Evolutionary conservation across 345 rosid genomes (phyloP).

Genomic region (Sisymbrium irio): DNA sequence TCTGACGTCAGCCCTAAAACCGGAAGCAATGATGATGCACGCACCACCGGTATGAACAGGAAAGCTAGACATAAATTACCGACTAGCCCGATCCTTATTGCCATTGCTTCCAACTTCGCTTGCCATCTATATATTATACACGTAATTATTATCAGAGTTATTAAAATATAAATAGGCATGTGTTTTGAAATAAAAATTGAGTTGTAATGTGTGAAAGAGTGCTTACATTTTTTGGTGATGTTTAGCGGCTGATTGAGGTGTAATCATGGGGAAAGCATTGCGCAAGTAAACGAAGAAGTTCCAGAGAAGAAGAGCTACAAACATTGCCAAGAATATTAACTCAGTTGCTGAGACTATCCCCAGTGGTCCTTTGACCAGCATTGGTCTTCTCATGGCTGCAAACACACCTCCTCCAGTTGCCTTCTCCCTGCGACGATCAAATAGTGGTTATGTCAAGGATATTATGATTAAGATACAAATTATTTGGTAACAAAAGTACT

Average conservation of each 20-base stretch:
- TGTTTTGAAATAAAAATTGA: not conserved
- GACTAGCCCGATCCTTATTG: constrained; percentile 46
- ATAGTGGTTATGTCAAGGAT: not conserved
- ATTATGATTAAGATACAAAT: not conserved
- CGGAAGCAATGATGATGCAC: constrained; percentile 74
- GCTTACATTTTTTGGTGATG: constrained; percentile 43
- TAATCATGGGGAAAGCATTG: constrained; percentile 37
- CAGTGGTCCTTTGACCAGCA: constrained; percentile 69
- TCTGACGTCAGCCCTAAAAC: constrained; percentile 72
- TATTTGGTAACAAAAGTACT: not conserved
- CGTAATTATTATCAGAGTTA: not conserved
- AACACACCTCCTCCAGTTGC: constrained; percentile 3
- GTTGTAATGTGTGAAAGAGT: not conserved
- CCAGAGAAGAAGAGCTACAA: constrained; percentile 66
- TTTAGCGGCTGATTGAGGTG: constrained; percentile 38
- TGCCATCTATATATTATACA: constrained; percentile 51
- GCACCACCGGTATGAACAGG: constrained; percentile 75
- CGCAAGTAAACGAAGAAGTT: constrained; percentile 42
- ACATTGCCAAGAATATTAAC: constrained; percentile 57
- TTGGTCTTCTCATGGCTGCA: constrained; percentile 42
- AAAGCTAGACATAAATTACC: constrained; percentile 59
- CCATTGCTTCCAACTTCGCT: constrained; percentile 36
- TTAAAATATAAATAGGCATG: not conserved
- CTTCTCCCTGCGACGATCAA: not conserved
- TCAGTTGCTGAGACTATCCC: constrained; percentile 71